Conservation (phyloP, 192 early-diverging fungal species). For the Glomus cerebriforme region DNA sequence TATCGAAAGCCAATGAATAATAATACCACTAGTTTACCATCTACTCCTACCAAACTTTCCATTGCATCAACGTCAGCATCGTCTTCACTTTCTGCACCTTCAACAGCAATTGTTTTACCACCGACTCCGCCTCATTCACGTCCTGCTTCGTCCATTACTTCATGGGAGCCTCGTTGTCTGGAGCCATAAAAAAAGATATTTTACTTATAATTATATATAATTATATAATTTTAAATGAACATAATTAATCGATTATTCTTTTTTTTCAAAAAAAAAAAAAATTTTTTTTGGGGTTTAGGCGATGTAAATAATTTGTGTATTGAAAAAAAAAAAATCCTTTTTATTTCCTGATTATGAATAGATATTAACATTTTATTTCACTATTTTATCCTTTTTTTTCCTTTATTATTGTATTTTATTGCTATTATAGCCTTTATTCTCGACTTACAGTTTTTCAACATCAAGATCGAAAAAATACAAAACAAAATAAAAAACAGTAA, state of each 20-base stretch:
- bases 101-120: constrained; percentile 31
- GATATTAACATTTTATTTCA: not conserved
- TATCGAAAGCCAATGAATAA: constrained; percentile 3
- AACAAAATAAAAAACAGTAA: not conserved
- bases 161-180: constrained; percentile 7
- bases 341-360: not conserved
- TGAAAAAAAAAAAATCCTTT: too few species aligned
- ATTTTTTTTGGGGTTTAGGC: not conserved
- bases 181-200: constrained; percentile 16
- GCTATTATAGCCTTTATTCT: not conserved
- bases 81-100: constrained; percentile 7
- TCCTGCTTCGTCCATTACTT: constrained; percentile 19
- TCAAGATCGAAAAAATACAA: not conserved
- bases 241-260: too few species aligned
- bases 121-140: constrained; percentile 26
- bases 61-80: constrained; percentile 7
- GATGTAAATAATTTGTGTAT: not conserved
- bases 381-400: not conserved
- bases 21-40: not conserved
- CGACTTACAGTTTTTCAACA: not conserved
- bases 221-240: too few species aligned
- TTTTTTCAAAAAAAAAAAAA: not conserved
- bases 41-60: constrained; percentile 14
- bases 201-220: not conserved
- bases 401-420: not conserved